Conservation (phyloP, 2,329 filamentous ascomycete genomes). For the Calonectria pauciramosa region DNA sequence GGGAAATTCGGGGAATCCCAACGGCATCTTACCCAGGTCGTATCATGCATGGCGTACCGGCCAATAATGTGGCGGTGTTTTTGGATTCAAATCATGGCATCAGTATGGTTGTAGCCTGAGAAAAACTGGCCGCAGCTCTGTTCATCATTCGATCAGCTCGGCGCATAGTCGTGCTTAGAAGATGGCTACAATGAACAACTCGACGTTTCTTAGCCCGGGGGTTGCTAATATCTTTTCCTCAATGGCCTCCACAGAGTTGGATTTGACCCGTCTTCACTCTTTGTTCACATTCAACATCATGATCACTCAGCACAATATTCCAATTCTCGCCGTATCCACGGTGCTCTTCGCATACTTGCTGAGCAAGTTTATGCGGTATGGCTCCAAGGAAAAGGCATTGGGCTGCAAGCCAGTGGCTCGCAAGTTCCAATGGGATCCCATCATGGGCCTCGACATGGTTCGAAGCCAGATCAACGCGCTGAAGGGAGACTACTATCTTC, state of each 20-base stretch:
- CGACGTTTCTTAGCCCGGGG: not conserved
- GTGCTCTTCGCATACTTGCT: slow-evolving; percentile 12
- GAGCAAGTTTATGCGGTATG: slow-evolving; percentile 18
- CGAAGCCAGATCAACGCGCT: slow-evolving; percentile 34
- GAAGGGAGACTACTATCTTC: slow-evolving; percentile 33
- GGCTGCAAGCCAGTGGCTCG: slow-evolving; percentile 27
- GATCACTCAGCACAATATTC: slow-evolving; percentile 7
- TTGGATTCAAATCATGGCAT: not conserved
- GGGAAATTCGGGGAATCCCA: slow-evolving; percentile 24
- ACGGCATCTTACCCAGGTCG: not conserved
- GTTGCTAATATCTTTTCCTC: not conserved
- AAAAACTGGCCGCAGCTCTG: not conserved
- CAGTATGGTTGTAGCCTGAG: not conserved
- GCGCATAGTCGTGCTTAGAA: not conserved
- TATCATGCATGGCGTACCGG: not conserved
- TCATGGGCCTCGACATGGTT: slow-evolving; percentile 37
- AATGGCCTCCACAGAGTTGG: not conserved
- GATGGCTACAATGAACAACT: not conserved
- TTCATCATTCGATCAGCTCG: not conserved
- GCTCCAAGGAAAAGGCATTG: slow-evolving; percentile 2
- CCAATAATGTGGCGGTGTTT: not conserved
- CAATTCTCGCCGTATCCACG: slow-evolving; percentile 5
- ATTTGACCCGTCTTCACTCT: not conserved
- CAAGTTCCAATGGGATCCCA: slow-evolving; percentile 31
- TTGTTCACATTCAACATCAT: slow-evolving; percentile 15